A percentile compares a stretch with the other conserved stretches of the same genome.
These are phyloP conservation scores for Anisodus acutangulus DNA, from an alignment of 257 asterid species.

Conservation along the genomic window DNA sequence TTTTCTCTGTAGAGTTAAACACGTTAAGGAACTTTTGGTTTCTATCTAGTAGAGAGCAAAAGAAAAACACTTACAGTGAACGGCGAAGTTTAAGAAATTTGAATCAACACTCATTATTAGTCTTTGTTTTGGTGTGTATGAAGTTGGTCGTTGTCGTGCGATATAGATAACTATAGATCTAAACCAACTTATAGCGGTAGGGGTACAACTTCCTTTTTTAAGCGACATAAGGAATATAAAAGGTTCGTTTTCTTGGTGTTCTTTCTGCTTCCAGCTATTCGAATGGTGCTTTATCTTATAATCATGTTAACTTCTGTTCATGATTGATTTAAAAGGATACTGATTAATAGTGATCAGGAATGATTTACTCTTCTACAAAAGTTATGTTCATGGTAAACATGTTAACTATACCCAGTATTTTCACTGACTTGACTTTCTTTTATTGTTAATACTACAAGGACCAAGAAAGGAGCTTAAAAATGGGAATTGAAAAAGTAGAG, in stretches of 20 bases:
- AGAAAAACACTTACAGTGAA: neutral
- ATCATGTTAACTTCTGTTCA: slow-evolving; percentile 5
- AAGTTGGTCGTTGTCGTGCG: neutral
- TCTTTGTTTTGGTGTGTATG: neutral
- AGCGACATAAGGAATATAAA: neutral
- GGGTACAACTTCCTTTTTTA: neutral
- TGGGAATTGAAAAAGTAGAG: neutral
- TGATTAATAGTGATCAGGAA: neutral
- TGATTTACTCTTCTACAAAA: neutral
- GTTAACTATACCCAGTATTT: neutral
- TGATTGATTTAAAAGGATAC: slow-evolving; percentile 7
- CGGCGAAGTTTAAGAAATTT: neutral
- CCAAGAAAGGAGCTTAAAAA: neutral
- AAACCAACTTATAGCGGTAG: neutral
- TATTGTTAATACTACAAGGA: neutral
- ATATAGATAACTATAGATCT: neutral
- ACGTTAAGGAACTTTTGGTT: neutral
- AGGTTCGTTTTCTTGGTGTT: neutral
- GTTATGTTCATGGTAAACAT: neutral
- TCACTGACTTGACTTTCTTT: neutral
- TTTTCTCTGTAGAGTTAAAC: neutral
- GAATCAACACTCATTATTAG: neutral
- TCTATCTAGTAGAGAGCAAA: neutral
- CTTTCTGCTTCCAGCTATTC: slow-evolving; percentile 14
- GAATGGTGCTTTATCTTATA: slow-evolving; percentile 9